A percentile compares a stretch with the other conserved stretches of the same genome.
Evolutionary conservation across 352 stramenopile genomes (phyloP).

Genomic region (Pilasporangium apinafurcum): DNA sequence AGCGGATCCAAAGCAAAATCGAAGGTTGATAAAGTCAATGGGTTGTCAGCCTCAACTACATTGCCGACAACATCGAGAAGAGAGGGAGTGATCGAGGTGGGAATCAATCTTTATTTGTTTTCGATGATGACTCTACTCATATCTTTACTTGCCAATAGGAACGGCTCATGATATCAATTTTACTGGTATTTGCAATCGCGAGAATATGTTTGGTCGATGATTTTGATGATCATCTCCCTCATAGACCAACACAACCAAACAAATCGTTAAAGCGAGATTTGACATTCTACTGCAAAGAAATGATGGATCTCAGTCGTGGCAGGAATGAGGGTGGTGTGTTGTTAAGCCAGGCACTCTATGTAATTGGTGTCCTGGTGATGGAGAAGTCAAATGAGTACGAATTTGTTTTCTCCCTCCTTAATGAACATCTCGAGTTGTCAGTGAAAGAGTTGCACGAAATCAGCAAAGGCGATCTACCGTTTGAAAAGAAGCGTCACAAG

Average conservation of each 20-base stretch:
- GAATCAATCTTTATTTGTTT: background rate
- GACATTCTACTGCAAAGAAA: slow-evolving; percentile 76
- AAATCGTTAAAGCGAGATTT: slow-evolving; percentile 56
- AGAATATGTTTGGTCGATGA: slow-evolving; percentile 17
- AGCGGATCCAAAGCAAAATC: no score
- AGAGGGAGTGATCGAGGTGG: slow-evolving; percentile 7
- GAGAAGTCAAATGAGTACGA: slow-evolving; percentile 42
- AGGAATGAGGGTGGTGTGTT: slow-evolving; percentile 20
- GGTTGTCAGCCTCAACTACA: background rate
- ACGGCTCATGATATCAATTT: slow-evolving; percentile 21
- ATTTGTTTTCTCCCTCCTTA: slow-evolving; percentile 40
- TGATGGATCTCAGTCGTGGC: slow-evolving; percentile 21
- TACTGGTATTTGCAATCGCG: slow-evolving; percentile 18
- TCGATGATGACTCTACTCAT: background rate
- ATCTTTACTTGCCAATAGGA: slow-evolving; percentile 4
- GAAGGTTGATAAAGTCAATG: background rate
- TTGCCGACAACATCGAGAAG: background rate
- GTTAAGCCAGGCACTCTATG: slow-evolving; percentile 34
- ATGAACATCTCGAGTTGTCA: slow-evolving; percentile 22
- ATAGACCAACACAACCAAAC: slow-evolving; percentile 5
- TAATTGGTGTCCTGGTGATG: slow-evolving; percentile 35
- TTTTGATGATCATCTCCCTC: background rate
- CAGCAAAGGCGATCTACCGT: background rate
- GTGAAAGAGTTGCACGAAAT: slow-evolving; percentile 11
- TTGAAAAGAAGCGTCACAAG: background rate